Percentiles rank a stretch among this genome's conserved stretches.
Evolutionary conservation across 495 filamentous ascomycete genomes (phyloP).

Genomic region (Neurospora africana): DNA sequence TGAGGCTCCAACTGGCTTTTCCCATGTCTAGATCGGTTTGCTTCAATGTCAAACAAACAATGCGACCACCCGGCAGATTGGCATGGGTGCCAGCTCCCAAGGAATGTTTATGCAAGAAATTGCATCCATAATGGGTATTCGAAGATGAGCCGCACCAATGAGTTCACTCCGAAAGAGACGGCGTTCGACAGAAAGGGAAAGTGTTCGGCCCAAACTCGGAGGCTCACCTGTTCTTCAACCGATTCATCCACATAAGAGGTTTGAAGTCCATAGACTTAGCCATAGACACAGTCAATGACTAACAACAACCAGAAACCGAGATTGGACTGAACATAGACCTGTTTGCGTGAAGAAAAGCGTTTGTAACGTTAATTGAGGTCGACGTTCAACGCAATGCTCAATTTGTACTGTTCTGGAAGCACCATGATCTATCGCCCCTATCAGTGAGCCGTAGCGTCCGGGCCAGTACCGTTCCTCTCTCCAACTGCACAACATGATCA

Average conservation of each 20-base stretch:
- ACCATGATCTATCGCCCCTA: neutral
- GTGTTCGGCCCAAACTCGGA: neutral
- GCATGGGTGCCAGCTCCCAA: neutral
- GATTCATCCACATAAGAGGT: neutral
- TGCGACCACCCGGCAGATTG: neutral
- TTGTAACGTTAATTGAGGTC: neutral
- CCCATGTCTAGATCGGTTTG: neutral
- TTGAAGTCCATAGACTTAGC: neutral
- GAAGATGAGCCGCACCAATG: neutral
- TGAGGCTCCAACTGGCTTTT: too few species aligned
- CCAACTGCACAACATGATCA: constrained; percentile 28
- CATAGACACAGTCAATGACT: neutral
- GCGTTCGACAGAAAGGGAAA: neutral
- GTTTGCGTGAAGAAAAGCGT: neutral
- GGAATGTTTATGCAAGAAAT: neutral
- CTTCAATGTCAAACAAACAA: neutral
- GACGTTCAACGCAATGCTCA: neutral
- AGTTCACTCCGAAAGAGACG: neutral
- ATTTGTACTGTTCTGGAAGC: neutral
- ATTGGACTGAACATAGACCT: neutral
- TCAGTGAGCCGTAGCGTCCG: constrained; percentile 23
- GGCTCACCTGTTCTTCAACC: neutral
- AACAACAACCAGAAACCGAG: neutral
- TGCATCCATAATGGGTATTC: neutral
- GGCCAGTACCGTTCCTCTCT: constrained; percentile 36